These are phyloP conservation scores for Capillidium heterosporum DNA, from an alignment of 371 early-diverging fungal genomes.

Conservation along the genomic window DNA sequence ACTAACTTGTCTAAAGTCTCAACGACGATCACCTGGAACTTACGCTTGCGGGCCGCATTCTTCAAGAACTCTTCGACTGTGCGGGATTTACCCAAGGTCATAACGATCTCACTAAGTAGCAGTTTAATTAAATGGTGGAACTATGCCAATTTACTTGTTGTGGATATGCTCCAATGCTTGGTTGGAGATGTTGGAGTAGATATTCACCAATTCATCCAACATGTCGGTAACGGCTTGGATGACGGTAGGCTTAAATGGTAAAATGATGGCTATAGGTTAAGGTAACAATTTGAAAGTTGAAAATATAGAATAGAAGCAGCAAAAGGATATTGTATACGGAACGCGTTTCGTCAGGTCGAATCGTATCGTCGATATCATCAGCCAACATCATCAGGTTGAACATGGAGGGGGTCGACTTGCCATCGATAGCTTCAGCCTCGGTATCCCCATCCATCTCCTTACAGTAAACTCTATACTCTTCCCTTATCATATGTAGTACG, in stretches of 20 bases:
- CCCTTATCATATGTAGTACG: conserved; percentile 66
- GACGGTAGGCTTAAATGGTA: conserved; percentile 41
- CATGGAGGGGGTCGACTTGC: conserved; percentile 4
- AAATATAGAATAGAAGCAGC: neutral
- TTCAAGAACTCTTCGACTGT: conserved; percentile 78
- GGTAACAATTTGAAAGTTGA: conserved; percentile 10
- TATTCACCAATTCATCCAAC: conserved; percentile 56
- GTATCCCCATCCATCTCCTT: conserved; percentile 13
- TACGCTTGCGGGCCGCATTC: conserved; percentile 63
- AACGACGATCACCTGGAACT: conserved; percentile 85
- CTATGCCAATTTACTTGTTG: conserved; percentile 33
- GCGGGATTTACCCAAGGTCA: conserved; percentile 76
- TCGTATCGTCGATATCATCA: neutral
- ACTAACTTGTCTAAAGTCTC: neutral
- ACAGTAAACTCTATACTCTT: conserved; percentile 20
- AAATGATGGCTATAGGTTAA: conserved; percentile 8
- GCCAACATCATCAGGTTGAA: neutral
- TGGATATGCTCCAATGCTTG: conserved; percentile 78
- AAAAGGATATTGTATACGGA: conserved; percentile 11
- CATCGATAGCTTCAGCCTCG: conserved; percentile 8
- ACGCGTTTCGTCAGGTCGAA: conserved; percentile 1
- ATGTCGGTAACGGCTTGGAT: conserved; percentile 71
- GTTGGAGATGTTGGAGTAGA: conserved; percentile 48
- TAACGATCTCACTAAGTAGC: conserved; percentile 64
- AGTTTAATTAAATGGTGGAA: neutral